Conservation (phyloP, 345 rosid species). For the Gossypium stocksii region DNA sequence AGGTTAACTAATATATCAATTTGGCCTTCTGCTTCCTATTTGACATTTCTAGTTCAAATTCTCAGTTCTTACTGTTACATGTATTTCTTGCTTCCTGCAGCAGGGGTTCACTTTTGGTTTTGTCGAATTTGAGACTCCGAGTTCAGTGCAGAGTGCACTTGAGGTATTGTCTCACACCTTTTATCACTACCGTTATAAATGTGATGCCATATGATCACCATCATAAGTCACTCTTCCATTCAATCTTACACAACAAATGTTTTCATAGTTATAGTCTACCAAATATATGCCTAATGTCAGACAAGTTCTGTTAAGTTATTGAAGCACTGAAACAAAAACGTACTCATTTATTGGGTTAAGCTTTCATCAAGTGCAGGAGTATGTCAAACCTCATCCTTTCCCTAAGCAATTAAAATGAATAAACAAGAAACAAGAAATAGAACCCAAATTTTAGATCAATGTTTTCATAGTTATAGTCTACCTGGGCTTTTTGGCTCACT, state of each 20-base stretch:
- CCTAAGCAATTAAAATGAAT: neutral
- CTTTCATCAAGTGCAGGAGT: neutral
- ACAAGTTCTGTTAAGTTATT: constrained; percentile 1
- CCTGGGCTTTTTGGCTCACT: neutral
- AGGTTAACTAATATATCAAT: constrained; percentile 36
- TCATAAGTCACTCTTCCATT: neutral
- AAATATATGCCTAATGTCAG: neutral
- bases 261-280: neutral
- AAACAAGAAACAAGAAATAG: neutral
- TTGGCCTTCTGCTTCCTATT: neutral
- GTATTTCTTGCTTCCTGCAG: constrained; percentile 26
- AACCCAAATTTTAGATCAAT: neutral
- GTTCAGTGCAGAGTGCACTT: constrained; percentile 53
- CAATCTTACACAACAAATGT: neutral
- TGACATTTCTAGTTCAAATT: constrained; percentile 3
- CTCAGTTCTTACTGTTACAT: neutral
- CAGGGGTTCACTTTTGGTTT: constrained; percentile 70
- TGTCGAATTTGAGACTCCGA: constrained; percentile 51
- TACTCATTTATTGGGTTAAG: neutral
- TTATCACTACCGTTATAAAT: neutral
- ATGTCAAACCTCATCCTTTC: neutral
- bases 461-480: no score
- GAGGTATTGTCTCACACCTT: constrained; percentile 36
- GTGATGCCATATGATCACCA: neutral
- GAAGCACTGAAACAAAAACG: neutral